Conservation (phyloP, 768 basidiomycete genomes). For the Boletus eberwhitei region DNA sequence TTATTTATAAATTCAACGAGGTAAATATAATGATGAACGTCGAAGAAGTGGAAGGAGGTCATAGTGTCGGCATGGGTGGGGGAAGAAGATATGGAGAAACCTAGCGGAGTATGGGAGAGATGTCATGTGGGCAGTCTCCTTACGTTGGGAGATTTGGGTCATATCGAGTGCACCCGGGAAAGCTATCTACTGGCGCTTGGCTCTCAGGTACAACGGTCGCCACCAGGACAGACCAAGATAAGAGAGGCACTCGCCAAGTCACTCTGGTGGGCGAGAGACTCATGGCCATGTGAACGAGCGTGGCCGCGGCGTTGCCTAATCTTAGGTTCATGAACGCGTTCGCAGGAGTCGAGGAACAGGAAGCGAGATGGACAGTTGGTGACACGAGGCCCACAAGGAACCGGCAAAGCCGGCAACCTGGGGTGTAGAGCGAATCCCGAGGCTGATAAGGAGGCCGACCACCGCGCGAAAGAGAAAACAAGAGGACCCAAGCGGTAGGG, state of each 20-base stretch:
- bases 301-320: not conserved
- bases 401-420: too few relatives aligned
- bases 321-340: not conserved
- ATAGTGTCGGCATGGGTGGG: not conserved
- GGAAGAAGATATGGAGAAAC: too few relatives aligned
- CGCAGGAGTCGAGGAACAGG: conserved; percentile 12
- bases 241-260: not conserved
- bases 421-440: not conserved
- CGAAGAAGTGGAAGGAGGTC: too few relatives aligned
- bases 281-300: not conserved
- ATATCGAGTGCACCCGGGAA: not conserved
- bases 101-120: too few relatives aligned
- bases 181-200: not conserved
- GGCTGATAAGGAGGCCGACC: not conserved
- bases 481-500: too few relatives aligned
- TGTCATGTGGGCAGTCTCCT: not conserved
- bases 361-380: conserved; percentile 21
- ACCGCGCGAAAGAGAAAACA: not conserved
- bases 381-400: conserved; percentile 19
- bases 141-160: not conserved
- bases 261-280: too few relatives aligned
- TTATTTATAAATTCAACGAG: too few relatives aligned
- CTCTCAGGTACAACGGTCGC: conserved; percentile 3
- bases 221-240: conserved; percentile 25
- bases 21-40: too few relatives aligned